Percentiles rank a stretch among this genome's conserved stretches.
Conservation (phyloP, 805 yeast genomes). For the Starmerella apis region DNA sequence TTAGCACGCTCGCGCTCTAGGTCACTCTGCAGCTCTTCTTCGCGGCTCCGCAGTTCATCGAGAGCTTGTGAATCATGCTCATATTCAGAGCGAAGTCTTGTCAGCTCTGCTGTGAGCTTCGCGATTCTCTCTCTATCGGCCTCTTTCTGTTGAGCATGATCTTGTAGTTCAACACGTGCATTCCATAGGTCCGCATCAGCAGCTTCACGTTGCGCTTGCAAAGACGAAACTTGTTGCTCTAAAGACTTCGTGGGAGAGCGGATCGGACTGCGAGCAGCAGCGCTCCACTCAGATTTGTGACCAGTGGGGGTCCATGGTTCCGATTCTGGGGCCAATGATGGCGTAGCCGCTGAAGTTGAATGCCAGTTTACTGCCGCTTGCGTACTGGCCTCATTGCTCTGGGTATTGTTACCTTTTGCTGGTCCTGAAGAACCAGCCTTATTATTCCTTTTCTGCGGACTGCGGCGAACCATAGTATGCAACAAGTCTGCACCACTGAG, state of each 20-base stretch:
- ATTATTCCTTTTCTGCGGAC: background rate
- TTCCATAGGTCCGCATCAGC: slow-evolving; percentile 34
- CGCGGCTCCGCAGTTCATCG: slow-evolving; percentile 26
- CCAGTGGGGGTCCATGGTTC: slow-evolving; percentile 19
- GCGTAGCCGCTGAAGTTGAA: background rate
- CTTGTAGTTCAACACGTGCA: slow-evolving; percentile 31
- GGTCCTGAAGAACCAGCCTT: background rate
- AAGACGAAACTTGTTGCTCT: slow-evolving; percentile 11
- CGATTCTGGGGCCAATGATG: background rate
- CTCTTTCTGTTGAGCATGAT: slow-evolving; percentile 24
- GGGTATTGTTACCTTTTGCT: background rate
- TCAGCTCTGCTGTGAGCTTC: slow-evolving; percentile 19
- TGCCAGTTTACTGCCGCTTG: slow-evolving; percentile 2
- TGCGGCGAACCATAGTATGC: slow-evolving; percentile 1
- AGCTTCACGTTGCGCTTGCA: slow-evolving; percentile 22
- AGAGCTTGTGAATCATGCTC: slow-evolving; percentile 24
- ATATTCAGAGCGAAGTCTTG: slow-evolving; percentile 14
- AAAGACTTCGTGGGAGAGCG: slow-evolving; percentile 9
- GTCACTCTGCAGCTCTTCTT: background rate
- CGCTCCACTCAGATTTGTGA: slow-evolving; percentile 19
- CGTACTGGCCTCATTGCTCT: background rate
- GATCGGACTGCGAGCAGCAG: background rate
- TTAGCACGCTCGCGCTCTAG: slow-evolving; percentile 5
- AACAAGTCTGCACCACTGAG: background rate
- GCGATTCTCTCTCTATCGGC: slow-evolving; percentile 20